phyloP scores from a whole-genome alignment of 129 eudicot genomes.

The Lactuca saligna region DNA sequence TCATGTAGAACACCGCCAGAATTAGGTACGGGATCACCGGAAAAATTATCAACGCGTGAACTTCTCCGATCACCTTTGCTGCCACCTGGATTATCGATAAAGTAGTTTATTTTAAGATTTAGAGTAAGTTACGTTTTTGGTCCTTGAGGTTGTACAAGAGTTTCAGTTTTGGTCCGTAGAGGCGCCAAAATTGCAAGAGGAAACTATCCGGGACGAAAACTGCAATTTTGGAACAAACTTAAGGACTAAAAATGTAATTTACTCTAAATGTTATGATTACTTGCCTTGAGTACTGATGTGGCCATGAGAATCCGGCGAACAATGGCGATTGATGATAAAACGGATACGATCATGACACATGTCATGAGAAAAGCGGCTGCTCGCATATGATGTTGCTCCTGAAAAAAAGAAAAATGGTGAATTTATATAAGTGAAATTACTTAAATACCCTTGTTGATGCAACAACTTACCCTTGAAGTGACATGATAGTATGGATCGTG shows the following conservation, averaged over 20 bases:
- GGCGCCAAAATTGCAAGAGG: no score
- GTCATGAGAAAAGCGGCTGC: slow-evolving; percentile 87
- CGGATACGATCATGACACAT: slow-evolving; percentile 60
- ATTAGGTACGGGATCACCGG: slow-evolving; percentile 70
- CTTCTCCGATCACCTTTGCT: slow-evolving; percentile 99
- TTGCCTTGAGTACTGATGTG: slow-evolving; percentile 91
- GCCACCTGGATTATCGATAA: slow-evolving; percentile 63
- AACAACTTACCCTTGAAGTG: slow-evolving; percentile 66
- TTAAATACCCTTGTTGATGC: background rate
- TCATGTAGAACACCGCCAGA: slow-evolving; percentile 85
- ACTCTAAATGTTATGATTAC: slow-evolving; percentile 3
- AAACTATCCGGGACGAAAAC: no score
- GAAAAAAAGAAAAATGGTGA: slow-evolving; percentile 27
- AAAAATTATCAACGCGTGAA: slow-evolving; percentile 84
- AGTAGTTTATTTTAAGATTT: background rate
- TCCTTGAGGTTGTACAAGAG: no score
- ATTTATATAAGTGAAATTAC: background rate
- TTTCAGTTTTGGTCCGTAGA: no score
- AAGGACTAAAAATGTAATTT: no score
- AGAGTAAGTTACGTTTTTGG: background rate
- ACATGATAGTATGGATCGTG: slow-evolving; percentile 89
- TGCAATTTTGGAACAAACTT: no score
- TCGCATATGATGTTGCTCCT: slow-evolving; percentile 86
- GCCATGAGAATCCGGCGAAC: slow-evolving; percentile 96
- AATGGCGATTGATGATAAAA: slow-evolving; percentile 83